Percentiles rank a stretch among this genome's conserved stretches.
phyloP scores from a whole-genome alignment of 2,329 filamentous ascomycete genomes.

The Trichoderma harzianum region DNA sequence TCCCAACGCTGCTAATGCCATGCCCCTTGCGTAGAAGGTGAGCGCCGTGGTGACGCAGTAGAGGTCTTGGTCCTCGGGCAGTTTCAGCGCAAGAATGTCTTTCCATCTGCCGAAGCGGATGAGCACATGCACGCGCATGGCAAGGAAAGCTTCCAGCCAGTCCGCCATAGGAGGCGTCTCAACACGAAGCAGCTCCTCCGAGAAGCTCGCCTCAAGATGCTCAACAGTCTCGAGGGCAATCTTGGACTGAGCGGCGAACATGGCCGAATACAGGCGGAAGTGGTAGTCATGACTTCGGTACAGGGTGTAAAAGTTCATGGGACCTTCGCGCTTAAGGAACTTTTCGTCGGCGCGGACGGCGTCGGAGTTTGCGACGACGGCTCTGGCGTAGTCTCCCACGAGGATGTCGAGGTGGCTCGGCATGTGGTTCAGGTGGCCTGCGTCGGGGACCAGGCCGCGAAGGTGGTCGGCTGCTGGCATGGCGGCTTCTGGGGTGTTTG shows the following conservation, averaged over 20 bases:
- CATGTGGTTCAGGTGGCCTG: conserved; percentile 73
- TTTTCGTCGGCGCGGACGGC: conserved; percentile 67
- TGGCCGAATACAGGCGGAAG: conserved; percentile 71
- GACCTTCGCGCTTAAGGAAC: conserved; percentile 57
- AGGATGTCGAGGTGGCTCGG: conserved; percentile 73
- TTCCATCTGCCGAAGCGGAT: conserved; percentile 72
- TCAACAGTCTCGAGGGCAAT: conserved; percentile 59
- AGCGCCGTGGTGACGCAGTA: conserved; percentile 70
- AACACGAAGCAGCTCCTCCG: conserved; percentile 60
- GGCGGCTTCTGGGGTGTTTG: conserved; percentile 59
- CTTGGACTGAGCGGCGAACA: conserved; percentile 67
- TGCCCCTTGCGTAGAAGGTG: conserved; percentile 63
- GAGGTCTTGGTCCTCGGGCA: conserved; percentile 57
- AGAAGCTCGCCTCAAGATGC: conserved; percentile 59
- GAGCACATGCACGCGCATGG: conserved; percentile 65
- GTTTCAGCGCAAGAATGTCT: conserved; percentile 54
- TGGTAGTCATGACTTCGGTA: conserved; percentile 75
- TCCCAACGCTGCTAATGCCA: conserved; percentile 61
- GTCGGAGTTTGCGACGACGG: conserved; percentile 63
- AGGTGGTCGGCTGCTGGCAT: conserved; percentile 59
- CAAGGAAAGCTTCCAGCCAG: conserved; percentile 70
- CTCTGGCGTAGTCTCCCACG: conserved; percentile 65
- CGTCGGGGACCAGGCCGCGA: conserved; percentile 63
- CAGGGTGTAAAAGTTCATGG: conserved; percentile 71
- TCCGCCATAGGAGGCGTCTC: conserved; percentile 72